Percentiles rank a stretch among this genome's conserved stretches.
Conservation (phyloP, 495 filamentous ascomycete genomes). For the Melanomma pulvis-pyrius region DNA sequence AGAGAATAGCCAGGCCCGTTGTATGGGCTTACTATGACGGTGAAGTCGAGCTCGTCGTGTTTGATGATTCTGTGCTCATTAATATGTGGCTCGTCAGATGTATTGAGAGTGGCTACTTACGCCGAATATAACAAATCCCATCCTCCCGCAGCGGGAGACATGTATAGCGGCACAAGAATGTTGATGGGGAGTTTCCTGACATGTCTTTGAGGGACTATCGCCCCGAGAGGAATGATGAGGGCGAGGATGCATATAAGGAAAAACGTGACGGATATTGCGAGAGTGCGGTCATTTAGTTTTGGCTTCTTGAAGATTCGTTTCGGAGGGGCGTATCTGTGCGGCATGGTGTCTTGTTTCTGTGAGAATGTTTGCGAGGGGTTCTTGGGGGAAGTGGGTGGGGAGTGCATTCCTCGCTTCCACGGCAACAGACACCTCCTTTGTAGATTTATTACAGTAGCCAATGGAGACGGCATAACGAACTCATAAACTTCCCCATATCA, state of each 20-base stretch:
- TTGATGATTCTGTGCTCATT: background rate
- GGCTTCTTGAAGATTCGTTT: background rate
- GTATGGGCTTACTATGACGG: slow-evolving; percentile 27
- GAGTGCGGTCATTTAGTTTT: background rate
- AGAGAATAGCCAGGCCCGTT: slow-evolving; percentile 19
- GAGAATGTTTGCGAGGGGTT: background rate
- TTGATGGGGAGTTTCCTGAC: background rate
- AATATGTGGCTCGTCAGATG: background rate
- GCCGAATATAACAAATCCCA: slow-evolving; percentile 31
- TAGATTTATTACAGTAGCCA: too few species aligned
- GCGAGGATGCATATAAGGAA: background rate
- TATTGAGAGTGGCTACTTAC: slow-evolving; percentile 7
- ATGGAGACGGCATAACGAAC: too few species aligned
- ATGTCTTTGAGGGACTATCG: background rate
- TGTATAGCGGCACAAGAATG: slow-evolving; percentile 32
- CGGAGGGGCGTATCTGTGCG: background rate
- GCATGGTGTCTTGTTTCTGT: background rate
- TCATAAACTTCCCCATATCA: too few species aligned
- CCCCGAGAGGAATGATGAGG: background rate
- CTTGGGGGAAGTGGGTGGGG: background rate
- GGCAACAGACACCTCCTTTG: too few species aligned
- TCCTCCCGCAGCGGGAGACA: slow-evolving; percentile 19
- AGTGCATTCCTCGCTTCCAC: background rate
- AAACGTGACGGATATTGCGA: background rate
- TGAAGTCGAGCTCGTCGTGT: slow-evolving; percentile 15